These are phyloP conservation scores for Glycine soja DNA, from an alignment of 306 rosid species.

Conservation along the genomic window DNA sequence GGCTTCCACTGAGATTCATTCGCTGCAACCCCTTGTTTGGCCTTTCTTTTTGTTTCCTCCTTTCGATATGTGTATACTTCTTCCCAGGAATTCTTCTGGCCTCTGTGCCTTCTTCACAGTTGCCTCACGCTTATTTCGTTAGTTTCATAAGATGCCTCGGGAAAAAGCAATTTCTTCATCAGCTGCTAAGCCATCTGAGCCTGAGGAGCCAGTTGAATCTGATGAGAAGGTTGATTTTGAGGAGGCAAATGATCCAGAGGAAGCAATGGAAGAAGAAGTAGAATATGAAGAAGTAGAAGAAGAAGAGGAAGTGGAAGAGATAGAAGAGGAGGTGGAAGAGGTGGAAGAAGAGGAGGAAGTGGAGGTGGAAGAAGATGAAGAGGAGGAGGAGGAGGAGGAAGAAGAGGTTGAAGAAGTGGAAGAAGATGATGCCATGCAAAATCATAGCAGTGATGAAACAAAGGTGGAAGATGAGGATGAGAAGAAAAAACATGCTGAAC, in stretches of 20 bases:
- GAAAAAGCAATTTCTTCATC: constrained; percentile 73
- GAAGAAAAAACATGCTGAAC: constrained; percentile 77
- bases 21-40: constrained; percentile 72
- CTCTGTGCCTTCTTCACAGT: constrained; percentile 98
- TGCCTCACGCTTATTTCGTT: constrained; percentile 84
- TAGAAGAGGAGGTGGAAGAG: constrained; percentile 49
- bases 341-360: constrained; percentile 61
- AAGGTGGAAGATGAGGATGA: constrained; percentile 65
- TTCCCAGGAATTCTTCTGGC: constrained; percentile 98
- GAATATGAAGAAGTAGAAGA: constrained; percentile 94
- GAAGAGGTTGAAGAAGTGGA: constrained; percentile 61
- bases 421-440: constrained; percentile 60
- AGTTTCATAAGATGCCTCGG: constrained; percentile 84
- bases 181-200: constrained; percentile 65
- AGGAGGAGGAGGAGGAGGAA: constrained; percentile 59
- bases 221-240: constrained; percentile 81
- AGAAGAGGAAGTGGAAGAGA: constrained; percentile 63
- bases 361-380: constrained; percentile 59
- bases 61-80: constrained; percentile 82
- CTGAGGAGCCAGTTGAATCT: constrained; percentile 74
- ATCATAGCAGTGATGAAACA: constrained; percentile 45
- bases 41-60: constrained; percentile 80
- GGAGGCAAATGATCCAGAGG: constrained; percentile 79
- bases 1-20: constrained; percentile 65
- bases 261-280: constrained; percentile 78